Conservation (phyloP, 2,329 filamentous ascomycete species). For the Neodidymelliopsis sp. region DNA sequence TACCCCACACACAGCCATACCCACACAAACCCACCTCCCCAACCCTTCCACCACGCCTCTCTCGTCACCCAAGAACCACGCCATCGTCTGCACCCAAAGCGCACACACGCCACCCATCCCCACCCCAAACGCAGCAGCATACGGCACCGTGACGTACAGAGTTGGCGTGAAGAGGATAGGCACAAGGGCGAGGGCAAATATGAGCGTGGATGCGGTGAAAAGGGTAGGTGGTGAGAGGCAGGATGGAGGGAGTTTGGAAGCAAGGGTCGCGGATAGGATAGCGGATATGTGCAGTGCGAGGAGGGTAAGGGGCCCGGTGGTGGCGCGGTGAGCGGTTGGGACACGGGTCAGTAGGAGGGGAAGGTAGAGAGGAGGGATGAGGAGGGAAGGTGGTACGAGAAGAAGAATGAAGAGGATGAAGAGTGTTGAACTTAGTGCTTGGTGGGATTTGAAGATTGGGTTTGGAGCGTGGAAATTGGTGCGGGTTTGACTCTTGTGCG, state of each 20-base stretch:
- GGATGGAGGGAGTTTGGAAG: background rate
- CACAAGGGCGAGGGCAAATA: conserved; percentile 2
- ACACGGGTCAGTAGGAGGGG: conserved; percentile 21
- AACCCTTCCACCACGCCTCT: conserved; percentile 8
- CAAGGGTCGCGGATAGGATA: conserved; percentile 5
- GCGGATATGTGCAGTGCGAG: conserved; percentile 16
- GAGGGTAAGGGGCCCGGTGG: background rate
- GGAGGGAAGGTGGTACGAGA: conserved; percentile 7
- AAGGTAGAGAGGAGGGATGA: conserved; percentile 21
- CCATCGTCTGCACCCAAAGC: conserved; percentile 6
- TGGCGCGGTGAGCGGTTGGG: conserved; percentile 8
- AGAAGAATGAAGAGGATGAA: conserved; percentile 3
- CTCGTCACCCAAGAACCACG: background rate
- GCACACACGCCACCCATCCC: conserved; percentile 15
- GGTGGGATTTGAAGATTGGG: too few species aligned
- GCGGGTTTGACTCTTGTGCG: background rate
- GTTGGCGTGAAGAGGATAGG: conserved; percentile 1
- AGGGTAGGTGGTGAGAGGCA: conserved; percentile 8
- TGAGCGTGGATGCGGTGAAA: conserved; percentile 5
- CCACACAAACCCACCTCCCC: conserved; percentile 5
- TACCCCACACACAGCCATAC: conserved; percentile 9
- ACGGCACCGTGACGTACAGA: background rate
- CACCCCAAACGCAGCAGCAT: conserved; percentile 12
- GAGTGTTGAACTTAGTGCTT: background rate
- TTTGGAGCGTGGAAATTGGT: background rate